A percentile compares a stretch with the other conserved stretches of the same genome.
Evolutionary conservation across 2,329 filamentous ascomycete species (phyloP).

Genomic region (Aureobasidium subglaciale): DNA sequence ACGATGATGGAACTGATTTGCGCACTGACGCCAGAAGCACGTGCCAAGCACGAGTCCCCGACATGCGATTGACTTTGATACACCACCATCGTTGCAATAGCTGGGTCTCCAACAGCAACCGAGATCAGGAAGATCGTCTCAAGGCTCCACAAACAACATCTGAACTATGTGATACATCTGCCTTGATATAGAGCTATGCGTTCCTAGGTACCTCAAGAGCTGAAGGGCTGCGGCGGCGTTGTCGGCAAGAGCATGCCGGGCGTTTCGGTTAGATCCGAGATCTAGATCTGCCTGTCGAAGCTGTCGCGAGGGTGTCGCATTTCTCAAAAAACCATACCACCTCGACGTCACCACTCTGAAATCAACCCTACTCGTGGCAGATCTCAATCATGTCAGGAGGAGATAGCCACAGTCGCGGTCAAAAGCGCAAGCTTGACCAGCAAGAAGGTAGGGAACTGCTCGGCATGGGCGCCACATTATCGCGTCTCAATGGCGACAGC

Average conservation of each 20-base stretch:
- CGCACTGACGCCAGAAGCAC: constrained; percentile 1
- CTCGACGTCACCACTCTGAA: not conserved
- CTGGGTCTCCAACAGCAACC: too few species aligned
- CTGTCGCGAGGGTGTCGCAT: not conserved
- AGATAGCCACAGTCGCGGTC: constrained; percentile 7
- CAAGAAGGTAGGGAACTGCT: constrained; percentile 10
- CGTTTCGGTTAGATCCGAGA: constrained; percentile 11
- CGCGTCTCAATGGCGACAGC: constrained; percentile 13
- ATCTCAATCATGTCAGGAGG: constrained; percentile 4
- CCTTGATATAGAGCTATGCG: too few species aligned
- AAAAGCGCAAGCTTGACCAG: constrained; percentile 13
- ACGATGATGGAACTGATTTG: not conserved
- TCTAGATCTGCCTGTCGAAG: not conserved
- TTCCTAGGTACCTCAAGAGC: too few species aligned
- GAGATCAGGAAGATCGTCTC: too few species aligned
- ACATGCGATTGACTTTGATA: too few species aligned
- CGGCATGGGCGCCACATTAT: not conserved
- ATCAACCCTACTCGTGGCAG: not conserved
- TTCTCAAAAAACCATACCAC: not conserved
- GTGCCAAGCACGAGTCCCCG: not conserved
- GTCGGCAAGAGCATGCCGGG: not conserved
- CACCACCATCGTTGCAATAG: too few species aligned
- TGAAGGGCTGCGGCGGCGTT: not conserved
- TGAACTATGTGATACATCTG: too few species aligned
- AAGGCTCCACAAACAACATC: too few species aligned